These are phyloP conservation scores for Colletotrichum theobromicola DNA, from an alignment of 2,329 filamentous ascomycete genomes.

Conservation along the genomic window DNA sequence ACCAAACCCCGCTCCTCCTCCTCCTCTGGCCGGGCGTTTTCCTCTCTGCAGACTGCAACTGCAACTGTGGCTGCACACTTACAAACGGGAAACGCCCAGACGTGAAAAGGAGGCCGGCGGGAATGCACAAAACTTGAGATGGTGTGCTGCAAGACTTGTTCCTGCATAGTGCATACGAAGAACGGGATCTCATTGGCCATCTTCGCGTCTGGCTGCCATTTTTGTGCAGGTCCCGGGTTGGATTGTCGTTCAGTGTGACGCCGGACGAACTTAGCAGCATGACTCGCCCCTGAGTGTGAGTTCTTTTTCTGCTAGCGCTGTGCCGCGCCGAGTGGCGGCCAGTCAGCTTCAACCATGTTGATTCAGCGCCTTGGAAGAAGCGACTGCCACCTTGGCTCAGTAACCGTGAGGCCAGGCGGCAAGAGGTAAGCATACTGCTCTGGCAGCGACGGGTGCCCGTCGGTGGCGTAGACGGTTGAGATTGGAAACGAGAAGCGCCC, in stretches of 20 bases:
- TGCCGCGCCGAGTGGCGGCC: constrained; percentile 15
- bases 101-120: constrained; percentile 8
- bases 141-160: constrained; percentile 6
- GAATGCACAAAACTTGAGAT: constrained; percentile 7
- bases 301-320: constrained; percentile 5
- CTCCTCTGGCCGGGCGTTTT: not conserved
- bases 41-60: not conserved
- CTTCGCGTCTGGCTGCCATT: not conserved
- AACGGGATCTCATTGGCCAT: not conserved
- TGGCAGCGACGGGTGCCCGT: constrained; percentile 1
- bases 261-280: constrained; percentile 6
- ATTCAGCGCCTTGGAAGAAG: not conserved
- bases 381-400: not conserved
- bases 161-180: constrained; percentile 11
- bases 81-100: not conserved
- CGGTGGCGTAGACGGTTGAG: constrained; percentile 6
- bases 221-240: constrained; percentile 6
- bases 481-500: not conserved
- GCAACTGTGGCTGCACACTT: not conserved
- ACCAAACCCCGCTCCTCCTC: not conserved
- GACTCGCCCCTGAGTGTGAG: constrained; percentile 6
- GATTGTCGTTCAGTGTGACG: constrained; percentile 4
- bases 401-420: not conserved
- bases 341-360: constrained; percentile 1
- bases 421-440: not conserved